phyloP scores from a whole-genome alignment of 140 eudicot genomes.

The Oenanthe javanica region DNA sequence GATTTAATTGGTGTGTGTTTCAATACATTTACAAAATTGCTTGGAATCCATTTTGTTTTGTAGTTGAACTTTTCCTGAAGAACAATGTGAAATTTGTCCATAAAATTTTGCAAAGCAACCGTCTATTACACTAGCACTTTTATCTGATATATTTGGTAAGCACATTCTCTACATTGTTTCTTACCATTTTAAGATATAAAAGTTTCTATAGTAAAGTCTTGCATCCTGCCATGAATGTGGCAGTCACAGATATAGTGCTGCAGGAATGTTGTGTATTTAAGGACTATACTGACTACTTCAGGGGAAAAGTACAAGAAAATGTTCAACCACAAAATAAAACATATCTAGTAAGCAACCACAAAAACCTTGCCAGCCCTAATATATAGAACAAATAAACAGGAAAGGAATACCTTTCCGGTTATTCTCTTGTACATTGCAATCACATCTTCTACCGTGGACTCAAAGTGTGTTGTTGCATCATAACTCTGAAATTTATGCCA shows the following conservation, averaged over 20 bases:
- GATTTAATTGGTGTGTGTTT: background rate
- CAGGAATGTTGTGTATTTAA: background rate
- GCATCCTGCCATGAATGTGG: background rate
- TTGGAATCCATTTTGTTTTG: background rate
- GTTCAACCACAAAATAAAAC: background rate
- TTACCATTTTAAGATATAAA: background rate
- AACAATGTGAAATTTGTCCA: background rate
- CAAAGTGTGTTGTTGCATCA: constrained; percentile 74
- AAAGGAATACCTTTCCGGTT: constrained; percentile 58
- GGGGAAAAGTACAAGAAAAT: background rate
- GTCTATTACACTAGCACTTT: background rate
- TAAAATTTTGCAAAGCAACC: background rate
- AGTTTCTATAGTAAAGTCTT: background rate
- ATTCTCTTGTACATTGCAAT: constrained; percentile 57
- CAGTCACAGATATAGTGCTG: background rate
- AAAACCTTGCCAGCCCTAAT: background rate
- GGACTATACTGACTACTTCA: background rate
- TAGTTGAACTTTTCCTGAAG: background rate
- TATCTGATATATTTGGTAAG: background rate
- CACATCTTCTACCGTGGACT: constrained; percentile 69
- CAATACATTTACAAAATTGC: background rate
- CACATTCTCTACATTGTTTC: background rate
- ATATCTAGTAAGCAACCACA: background rate
- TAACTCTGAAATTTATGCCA: constrained; percentile 39
- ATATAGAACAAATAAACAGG: background rate